A percentile compares a stretch with the other conserved stretches of the same genome.
Evolutionary conservation across 2,329 filamentous ascomycete species (phyloP).

Genomic region (Claviceps sp.): DNA sequence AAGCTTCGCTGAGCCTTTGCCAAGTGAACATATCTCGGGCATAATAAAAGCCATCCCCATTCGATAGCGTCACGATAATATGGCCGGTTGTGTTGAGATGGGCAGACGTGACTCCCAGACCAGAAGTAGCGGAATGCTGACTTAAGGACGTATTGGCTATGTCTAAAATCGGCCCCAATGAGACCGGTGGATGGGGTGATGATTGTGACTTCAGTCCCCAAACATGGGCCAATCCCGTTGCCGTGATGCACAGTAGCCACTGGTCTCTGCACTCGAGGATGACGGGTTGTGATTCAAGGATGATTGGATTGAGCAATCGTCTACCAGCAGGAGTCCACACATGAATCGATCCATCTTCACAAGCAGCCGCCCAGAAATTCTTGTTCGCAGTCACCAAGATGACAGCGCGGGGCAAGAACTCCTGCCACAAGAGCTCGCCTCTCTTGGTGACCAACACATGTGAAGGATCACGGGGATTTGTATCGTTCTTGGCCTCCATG

Average conservation of each 20-base stretch:
- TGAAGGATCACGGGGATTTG: slow-evolving; percentile 65
- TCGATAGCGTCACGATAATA: slow-evolving; percentile 79
- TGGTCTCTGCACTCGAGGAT: slow-evolving; percentile 82
- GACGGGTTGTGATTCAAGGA: slow-evolving; percentile 85
- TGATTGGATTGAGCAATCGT: slow-evolving; percentile 68
- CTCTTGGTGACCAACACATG: slow-evolving; percentile 71
- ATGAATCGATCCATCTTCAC: slow-evolving; percentile 82
- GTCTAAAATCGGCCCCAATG: slow-evolving; percentile 77
- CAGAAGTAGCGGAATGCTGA: slow-evolving; percentile 59
- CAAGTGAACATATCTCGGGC: slow-evolving; percentile 74
- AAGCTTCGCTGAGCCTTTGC: slow-evolving; percentile 91
- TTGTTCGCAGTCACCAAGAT: slow-evolving; percentile 85
- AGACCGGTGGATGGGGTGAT: slow-evolving; percentile 79
- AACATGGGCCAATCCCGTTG: slow-evolving; percentile 78
- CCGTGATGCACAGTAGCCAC: slow-evolving; percentile 82
- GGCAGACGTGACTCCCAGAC: slow-evolving; percentile 78
- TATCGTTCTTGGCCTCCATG: slow-evolving; percentile 79
- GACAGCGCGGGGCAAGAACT: slow-evolving; percentile 75
- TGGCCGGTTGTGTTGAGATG: slow-evolving; percentile 80
- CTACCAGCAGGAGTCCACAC: slow-evolving; percentile 88
- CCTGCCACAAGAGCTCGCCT: slow-evolving; percentile 78
- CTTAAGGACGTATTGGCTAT: slow-evolving; percentile 69
- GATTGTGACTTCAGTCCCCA: slow-evolving; percentile 82
- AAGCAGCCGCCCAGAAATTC: slow-evolving; percentile 83
- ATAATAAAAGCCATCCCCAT: slow-evolving; percentile 90